Percentiles rank a stretch among this genome's conserved stretches.
These are phyloP conservation scores for Aschersonia sp. DNA, from an alignment of 2,329 filamentous ascomycete genomes.

Conservation along the genomic window DNA sequence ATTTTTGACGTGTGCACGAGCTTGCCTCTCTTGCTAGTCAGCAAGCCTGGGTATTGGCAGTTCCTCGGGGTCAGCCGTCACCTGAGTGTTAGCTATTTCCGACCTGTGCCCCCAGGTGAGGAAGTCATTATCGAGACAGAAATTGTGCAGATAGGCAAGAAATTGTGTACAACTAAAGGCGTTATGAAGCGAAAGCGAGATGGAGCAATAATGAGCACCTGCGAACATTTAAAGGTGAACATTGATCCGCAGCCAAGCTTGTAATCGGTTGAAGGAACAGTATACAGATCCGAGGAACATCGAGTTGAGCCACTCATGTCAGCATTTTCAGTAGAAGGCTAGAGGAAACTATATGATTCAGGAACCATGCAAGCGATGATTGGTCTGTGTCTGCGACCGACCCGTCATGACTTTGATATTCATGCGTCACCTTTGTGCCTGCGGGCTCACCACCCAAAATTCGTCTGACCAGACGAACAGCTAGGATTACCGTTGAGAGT, in stretches of 20 bases:
- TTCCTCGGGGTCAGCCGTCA: slow-evolving; percentile 49
- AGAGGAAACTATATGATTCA: too few species aligned
- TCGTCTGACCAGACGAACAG: too few species aligned
- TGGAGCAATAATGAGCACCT: slow-evolving; percentile 37
- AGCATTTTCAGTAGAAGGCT: too few species aligned
- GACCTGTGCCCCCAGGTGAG: slow-evolving; percentile 39
- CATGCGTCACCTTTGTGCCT: too few species aligned
- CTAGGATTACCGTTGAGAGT: too few species aligned
- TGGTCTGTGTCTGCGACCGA: too few species aligned
- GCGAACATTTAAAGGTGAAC: slow-evolving; percentile 52
- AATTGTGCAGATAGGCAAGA: slow-evolving; percentile 40
- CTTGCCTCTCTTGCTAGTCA: slow-evolving; percentile 38
- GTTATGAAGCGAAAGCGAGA: slow-evolving; percentile 38
- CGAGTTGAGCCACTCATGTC: too few species aligned
- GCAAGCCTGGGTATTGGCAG: slow-evolving; percentile 44
- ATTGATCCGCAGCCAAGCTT: slow-evolving; percentile 30
- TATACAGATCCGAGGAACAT: too few species aligned
- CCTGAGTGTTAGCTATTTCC: slow-evolving; percentile 51
- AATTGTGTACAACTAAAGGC: slow-evolving; percentile 36
- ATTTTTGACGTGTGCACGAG: slow-evolving; percentile 55
- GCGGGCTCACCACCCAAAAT: too few species aligned
- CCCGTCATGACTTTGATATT: too few species aligned
- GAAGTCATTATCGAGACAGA: slow-evolving; percentile 40
- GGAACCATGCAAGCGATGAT: too few species aligned
- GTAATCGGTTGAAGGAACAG: slow-evolving; percentile 1